Percentiles rank a stretch among this genome's conserved stretches.
phyloP scores from a whole-genome alignment of 345 rosid species.

The Eucalyptus virginea region DNA sequence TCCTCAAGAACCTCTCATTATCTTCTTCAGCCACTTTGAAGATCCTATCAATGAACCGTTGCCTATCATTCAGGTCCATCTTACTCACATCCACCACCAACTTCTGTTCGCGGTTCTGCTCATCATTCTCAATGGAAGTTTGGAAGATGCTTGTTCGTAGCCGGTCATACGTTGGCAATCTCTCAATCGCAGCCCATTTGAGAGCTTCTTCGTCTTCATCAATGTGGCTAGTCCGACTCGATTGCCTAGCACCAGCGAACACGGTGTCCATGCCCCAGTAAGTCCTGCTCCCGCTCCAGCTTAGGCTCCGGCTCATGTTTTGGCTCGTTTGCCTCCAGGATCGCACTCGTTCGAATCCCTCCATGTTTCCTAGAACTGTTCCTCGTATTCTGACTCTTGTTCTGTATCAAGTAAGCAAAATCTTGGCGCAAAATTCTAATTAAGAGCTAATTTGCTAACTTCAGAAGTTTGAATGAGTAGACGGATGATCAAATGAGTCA shows the following conservation, averaged over 20 bases:
- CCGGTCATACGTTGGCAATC: conserved; percentile 71
- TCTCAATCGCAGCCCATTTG: conserved; percentile 96
- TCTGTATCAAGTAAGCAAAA: not conserved
- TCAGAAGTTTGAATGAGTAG: not conserved
- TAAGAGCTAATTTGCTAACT: not conserved
- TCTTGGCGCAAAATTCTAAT: not conserved
- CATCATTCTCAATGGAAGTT: conserved; percentile 16
- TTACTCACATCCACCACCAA: conserved; percentile 73
- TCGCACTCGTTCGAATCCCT: conserved; percentile 7
- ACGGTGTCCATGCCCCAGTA: conserved; percentile 57
- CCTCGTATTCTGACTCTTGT: not conserved
- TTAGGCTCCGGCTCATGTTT: conserved; percentile 27
- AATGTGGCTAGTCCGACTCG: conserved; percentile 28
- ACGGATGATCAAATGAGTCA: not conserved
- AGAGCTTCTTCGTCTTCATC: conserved; percentile 90
- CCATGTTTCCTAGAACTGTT: conserved; percentile 2
- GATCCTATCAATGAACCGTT: conserved; percentile 59
- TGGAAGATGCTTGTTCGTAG: conserved; percentile 70
- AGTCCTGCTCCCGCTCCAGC: conserved; percentile 49
- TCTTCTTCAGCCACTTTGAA: conserved; percentile 89
- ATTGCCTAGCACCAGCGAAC: conserved; percentile 27
- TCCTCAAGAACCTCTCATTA: conserved; percentile 62
- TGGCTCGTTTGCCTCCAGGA: conserved; percentile 2
- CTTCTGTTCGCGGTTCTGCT: conserved; percentile 7
- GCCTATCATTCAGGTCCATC: conserved; percentile 54